Evolutionary conservation across 2,329 filamentous ascomycete genomes (phyloP), one percentile per base, ranked within the genome.

Genomic region (Hymenoscyphus repandus): DNA sequence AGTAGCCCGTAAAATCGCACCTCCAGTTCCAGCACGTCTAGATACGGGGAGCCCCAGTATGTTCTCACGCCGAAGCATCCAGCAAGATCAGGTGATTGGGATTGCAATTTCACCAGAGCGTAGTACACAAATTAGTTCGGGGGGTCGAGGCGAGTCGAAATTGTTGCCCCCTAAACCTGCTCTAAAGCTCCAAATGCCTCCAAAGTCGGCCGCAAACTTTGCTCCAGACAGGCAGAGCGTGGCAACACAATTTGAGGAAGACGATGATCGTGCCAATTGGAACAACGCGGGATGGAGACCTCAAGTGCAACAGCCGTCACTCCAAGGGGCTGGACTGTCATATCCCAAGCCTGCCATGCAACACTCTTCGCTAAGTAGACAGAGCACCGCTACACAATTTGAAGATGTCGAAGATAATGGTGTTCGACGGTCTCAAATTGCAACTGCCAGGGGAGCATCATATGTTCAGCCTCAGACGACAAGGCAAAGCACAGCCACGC

Each of bases 231-330:
- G 64, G 43, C 59, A 62, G 40, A 66, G 64, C 38, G 54, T 57
- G 22, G 54, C 51, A 27, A 66, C 64, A n/a, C 58, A 64, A 33
- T 66, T 66, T 39, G 64, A 66, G 48, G 62, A 66, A 36, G 64
- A 66, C 42, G 42, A 54, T 34, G 55, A 55, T 5, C 46, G 53
- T 34, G 50, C 22, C 22, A 27, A 27, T 7, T 27, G 22, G 22
- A 27, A 27, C 22, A 27, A 27, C 22, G 22, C 53, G 27, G 45
- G 45, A 2, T 57, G 52, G 52, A 40, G 47, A 32, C 45, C 45
- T 18, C 44, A 46, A 31, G 44, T 46, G 15, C 36, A 40, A 17
- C n/a, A 5, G 18, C 9, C 34, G 20, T 27, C 53, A 51, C 37
- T 57, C 34, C 34, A 48, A 31, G 40, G 50, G 7, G 46, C 45